A percentile compares a stretch with the other conserved stretches of the same genome.
Evolutionary conservation across 1,284 basidiomycete genomes (phyloP).

Genomic region (Phellopilus nigrolimitatus): DNA sequence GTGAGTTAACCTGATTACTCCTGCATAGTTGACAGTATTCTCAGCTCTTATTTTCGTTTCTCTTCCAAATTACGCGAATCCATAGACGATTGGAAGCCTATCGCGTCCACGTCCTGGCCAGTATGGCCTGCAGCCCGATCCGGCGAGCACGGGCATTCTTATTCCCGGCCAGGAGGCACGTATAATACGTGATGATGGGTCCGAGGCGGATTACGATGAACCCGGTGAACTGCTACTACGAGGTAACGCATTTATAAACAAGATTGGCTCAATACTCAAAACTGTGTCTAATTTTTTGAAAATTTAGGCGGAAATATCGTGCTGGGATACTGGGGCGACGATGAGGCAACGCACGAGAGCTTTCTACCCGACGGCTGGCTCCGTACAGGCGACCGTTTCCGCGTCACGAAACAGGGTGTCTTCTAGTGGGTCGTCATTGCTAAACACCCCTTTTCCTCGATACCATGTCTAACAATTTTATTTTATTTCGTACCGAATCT

Average conservation of each 20-base stretch:
- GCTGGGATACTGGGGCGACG: slow-evolving; percentile 68
- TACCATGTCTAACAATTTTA: background rate
- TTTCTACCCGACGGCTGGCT: slow-evolving; percentile 66
- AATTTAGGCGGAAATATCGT: slow-evolving; percentile 49
- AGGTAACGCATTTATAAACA: slow-evolving; percentile 23
- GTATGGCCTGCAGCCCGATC: slow-evolving; percentile 40
- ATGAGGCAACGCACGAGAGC: slow-evolving; percentile 56
- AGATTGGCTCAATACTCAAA: background rate
- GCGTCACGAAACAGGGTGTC: slow-evolving; percentile 49
- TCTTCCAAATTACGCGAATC: background rate
- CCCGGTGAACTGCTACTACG: slow-evolving; percentile 61
- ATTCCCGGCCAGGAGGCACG: slow-evolving; percentile 59
- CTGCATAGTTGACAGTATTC: background rate
- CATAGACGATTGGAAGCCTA: slow-evolving; percentile 54
- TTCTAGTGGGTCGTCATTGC: slow-evolving; percentile 51
- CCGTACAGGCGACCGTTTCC: slow-evolving; percentile 65
- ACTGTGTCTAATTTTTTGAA: slow-evolving; percentile 30
- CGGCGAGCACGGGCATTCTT: slow-evolving; percentile 53
- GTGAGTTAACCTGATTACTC: slow-evolving; percentile 36
- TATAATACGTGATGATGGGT: slow-evolving; percentile 56
- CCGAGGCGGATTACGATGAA: slow-evolving; percentile 50
- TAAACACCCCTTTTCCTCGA: background rate
- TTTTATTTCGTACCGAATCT: background rate
- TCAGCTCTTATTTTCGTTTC: background rate
- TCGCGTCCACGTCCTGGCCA: slow-evolving; percentile 41